Conservation (phyloP, 495 filamentous ascomycete species). For the Entonaema liquescens region DNA sequence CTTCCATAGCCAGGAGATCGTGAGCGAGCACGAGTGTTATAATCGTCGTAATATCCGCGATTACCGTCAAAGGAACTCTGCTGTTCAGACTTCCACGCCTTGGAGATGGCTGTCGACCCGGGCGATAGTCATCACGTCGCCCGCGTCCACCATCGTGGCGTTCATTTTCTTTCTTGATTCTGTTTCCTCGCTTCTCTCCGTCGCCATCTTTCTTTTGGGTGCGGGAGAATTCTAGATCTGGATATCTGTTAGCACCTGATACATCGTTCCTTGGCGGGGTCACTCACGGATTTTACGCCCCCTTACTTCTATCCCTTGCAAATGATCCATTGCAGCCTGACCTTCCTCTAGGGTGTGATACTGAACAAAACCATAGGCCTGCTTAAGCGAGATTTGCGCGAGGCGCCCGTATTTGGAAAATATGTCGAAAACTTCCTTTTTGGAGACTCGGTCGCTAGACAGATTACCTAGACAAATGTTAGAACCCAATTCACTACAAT, state of each 20-base stretch:
- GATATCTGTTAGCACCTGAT: slow-evolving; percentile 19
- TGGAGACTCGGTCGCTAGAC: slow-evolving; percentile 90
- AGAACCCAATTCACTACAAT: background rate
- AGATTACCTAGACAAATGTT: slow-evolving; percentile 75
- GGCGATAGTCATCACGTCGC: slow-evolving; percentile 74
- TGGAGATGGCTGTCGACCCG: slow-evolving; percentile 61
- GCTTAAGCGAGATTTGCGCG: slow-evolving; percentile 95
- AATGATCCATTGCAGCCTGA: slow-evolving; percentile 71
- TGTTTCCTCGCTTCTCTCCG: slow-evolving; percentile 46
- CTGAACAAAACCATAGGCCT: slow-evolving; percentile 96
- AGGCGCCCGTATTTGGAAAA: slow-evolving; percentile 88
- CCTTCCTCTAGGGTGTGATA: slow-evolving; percentile 82
- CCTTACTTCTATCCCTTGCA: slow-evolving; percentile 80
- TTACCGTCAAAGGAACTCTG: slow-evolving; percentile 51
- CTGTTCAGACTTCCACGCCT: slow-evolving; percentile 53
- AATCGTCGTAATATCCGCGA: slow-evolving; percentile 50
- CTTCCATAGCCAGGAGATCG: slow-evolving; percentile 66
- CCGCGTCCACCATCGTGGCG: slow-evolving; percentile 54
- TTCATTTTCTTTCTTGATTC: slow-evolving; percentile 55
- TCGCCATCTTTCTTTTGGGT: slow-evolving; percentile 80
- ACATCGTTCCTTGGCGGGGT: background rate
- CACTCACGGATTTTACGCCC: slow-evolving; percentile 92
- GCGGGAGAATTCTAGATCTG: slow-evolving; percentile 95
- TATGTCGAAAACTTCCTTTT: slow-evolving; percentile 89
- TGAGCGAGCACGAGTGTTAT: slow-evolving; percentile 68